A percentile compares a stretch with the other conserved stretches of the same genome.
phyloP scores from a whole-genome alignment of 208 protist genomes.

The Leishmania tropica region DNA sequence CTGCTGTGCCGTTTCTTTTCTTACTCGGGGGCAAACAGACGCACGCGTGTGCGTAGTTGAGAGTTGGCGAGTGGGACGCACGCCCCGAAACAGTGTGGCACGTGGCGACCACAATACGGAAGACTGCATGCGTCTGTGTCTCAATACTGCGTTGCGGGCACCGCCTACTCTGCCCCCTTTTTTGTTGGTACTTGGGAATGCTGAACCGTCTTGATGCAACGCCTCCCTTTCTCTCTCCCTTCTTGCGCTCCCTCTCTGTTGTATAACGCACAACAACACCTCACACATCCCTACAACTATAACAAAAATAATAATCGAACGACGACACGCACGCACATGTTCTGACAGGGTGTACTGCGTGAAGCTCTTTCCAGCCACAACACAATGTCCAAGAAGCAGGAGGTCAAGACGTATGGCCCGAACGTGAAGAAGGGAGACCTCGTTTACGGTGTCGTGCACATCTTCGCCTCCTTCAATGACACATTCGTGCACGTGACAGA shows the following conservation, averaged over 20 bases:
- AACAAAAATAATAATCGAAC: background rate
- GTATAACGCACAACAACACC: background rate
- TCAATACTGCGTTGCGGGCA: background rate
- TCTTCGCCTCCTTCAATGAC: conserved; percentile 98
- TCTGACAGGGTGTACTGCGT: conserved; percentile 11
- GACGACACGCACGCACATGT: background rate
- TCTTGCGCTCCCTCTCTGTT: background rate
- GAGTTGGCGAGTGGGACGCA: too few species aligned
- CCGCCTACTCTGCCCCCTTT: background rate
- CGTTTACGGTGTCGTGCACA: conserved; percentile 99
- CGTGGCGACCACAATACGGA: background rate
- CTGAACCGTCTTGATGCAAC: too few species aligned
- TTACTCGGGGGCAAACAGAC: background rate
- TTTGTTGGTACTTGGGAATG: too few species aligned
- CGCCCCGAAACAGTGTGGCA: background rate
- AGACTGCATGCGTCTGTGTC: background rate
- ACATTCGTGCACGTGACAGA: conserved; percentile 99
- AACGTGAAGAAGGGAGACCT: conserved; percentile 87
- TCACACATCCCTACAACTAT: background rate
- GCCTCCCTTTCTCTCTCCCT: background rate
- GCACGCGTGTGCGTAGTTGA: background rate
- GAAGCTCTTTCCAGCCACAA: conserved; percentile 1
- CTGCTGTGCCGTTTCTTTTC: background rate
- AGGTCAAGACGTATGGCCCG: conserved; percentile 90
- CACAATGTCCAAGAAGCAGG: conserved; percentile 96